Evolutionary conservation across 352 stramenopile genomes (phyloP).

Genomic region (Phytophthora chlamydospora): DNA sequence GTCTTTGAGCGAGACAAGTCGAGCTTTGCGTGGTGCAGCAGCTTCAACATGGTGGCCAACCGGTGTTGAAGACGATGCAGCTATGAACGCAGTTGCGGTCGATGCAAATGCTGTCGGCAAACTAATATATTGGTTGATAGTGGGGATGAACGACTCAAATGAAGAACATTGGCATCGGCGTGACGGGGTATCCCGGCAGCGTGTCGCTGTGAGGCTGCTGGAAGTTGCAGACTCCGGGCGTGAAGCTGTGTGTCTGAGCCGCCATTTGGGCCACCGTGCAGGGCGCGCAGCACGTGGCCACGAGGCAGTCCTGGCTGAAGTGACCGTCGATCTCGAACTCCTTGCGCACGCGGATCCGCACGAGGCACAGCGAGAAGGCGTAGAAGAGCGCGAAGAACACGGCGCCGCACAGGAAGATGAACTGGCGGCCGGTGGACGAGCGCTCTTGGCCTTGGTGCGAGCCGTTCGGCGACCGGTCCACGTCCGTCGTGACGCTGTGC

Average conservation of each 20-base stretch:
- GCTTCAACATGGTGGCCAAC: constrained; percentile 17
- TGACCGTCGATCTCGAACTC: constrained; percentile 51
- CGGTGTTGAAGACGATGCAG: too few species aligned
- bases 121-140: constrained; percentile 7
- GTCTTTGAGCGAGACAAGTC: constrained; percentile 19
- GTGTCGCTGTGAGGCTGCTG: constrained; percentile 19
- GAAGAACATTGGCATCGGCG: constrained; percentile 10
- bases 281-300: constrained; percentile 36
- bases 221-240: constrained; percentile 51
- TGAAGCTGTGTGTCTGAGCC: constrained; percentile 62
- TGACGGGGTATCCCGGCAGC: constrained; percentile 28
- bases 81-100: background rate
- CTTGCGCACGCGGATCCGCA: constrained; percentile 40
- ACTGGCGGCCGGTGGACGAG: constrained; percentile 15
- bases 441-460: constrained; percentile 4
- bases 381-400: constrained; percentile 31
- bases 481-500: constrained; percentile 17
- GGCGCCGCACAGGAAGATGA: constrained; percentile 30
- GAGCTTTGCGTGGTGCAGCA: background rate
- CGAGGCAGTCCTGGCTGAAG: constrained; percentile 19
- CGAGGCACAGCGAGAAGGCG: constrained; percentile 29
- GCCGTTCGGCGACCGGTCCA: constrained; percentile 1
- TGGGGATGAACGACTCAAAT: constrained; percentile 14
- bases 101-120: background rate
- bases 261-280: constrained; percentile 68